phyloP scores from a whole-genome alignment of 306 rosid genomes.

The Castanopsis chinensis region DNA sequence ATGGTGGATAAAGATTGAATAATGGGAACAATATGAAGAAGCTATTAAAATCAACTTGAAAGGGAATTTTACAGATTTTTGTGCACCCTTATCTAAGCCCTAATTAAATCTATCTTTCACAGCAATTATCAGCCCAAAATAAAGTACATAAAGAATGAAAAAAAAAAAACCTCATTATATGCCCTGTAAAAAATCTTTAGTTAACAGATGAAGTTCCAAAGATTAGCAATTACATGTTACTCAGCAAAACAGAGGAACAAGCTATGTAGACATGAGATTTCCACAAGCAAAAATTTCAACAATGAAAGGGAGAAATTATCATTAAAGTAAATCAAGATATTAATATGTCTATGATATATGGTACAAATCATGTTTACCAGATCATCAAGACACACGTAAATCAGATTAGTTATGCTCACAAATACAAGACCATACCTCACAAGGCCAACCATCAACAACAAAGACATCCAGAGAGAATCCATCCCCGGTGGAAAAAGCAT shows the following conservation, averaged over 20 bases:
- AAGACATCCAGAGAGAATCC: constrained; percentile 98
- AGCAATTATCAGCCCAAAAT: neutral
- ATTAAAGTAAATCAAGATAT: constrained; percentile 2
- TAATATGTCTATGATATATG: constrained; percentile 18
- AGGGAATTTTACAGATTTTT: neutral
- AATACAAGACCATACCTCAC: constrained; percentile 59
- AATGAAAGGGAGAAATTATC: constrained; percentile 11
- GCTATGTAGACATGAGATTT: constrained; percentile 3
- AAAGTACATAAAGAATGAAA: neutral
- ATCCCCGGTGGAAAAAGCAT: constrained; percentile 93
- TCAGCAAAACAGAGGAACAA: constrained; percentile 18
- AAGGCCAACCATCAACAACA: constrained; percentile 91
- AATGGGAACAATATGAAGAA: constrained; percentile 1
- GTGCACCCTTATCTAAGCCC: neutral
- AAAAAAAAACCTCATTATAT: neutral
- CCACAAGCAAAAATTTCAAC: neutral
- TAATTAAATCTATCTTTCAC: neutral
- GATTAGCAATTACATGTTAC: constrained; percentile 10
- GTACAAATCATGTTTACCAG: constrained; percentile 11
- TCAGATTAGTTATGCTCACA: constrained; percentile 18
- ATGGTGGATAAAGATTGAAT: constrained; percentile 1
- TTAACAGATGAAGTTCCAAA: neutral
- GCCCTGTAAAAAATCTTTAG: neutral
- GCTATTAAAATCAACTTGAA: neutral
- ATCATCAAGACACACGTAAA: constrained; percentile 10